Conservation (phyloP, 805 yeast species). For the Zygoascus biomembranicola region DNA sequence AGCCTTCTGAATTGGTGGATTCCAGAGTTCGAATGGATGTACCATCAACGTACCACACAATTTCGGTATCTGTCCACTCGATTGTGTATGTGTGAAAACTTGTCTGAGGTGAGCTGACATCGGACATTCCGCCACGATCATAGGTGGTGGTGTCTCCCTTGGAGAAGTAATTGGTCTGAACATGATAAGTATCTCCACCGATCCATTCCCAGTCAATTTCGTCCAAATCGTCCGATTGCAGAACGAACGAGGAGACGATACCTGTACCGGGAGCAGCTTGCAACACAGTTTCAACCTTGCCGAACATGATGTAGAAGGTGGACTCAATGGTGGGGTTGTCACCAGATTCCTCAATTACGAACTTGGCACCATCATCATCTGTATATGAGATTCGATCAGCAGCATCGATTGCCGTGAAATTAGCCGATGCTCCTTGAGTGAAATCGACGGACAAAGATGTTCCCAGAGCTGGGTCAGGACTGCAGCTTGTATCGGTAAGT, state of each 20-base stretch:
- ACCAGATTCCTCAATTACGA: slow-evolving; percentile 52
- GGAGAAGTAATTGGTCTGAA: slow-evolving; percentile 67
- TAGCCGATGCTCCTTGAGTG: slow-evolving; percentile 30
- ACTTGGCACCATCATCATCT: slow-evolving; percentile 47
- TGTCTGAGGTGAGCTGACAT: slow-evolving; percentile 47
- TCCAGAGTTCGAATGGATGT: slow-evolving; percentile 52
- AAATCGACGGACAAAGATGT: slow-evolving; percentile 47
- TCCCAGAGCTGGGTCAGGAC: slow-evolving; percentile 55
- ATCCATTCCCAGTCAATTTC: slow-evolving; percentile 86
- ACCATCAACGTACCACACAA: slow-evolving; percentile 72
- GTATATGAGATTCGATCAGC: slow-evolving; percentile 33
- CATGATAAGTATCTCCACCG: slow-evolving; percentile 68
- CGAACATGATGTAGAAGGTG: slow-evolving; percentile 81
- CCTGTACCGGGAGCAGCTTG: slow-evolving; percentile 75
- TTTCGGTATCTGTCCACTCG: slow-evolving; percentile 66
- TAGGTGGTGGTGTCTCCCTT: slow-evolving; percentile 72
- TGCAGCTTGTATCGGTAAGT: slow-evolving; percentile 30
- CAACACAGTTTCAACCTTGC: slow-evolving; percentile 64
- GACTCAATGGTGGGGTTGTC: slow-evolving; percentile 77
- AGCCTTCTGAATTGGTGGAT: slow-evolving; percentile 52
- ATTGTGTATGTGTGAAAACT: slow-evolving; percentile 69
- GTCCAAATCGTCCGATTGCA: slow-evolving; percentile 79
- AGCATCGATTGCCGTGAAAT: slow-evolving; percentile 33
- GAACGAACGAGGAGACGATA: slow-evolving; percentile 68
- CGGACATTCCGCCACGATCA: slow-evolving; percentile 70